A percentile compares a stretch with the other conserved stretches of the same genome.
Conservation (phyloP, 2,329 filamentous ascomycete species). For the Colletotrichum spaethianum region DNA sequence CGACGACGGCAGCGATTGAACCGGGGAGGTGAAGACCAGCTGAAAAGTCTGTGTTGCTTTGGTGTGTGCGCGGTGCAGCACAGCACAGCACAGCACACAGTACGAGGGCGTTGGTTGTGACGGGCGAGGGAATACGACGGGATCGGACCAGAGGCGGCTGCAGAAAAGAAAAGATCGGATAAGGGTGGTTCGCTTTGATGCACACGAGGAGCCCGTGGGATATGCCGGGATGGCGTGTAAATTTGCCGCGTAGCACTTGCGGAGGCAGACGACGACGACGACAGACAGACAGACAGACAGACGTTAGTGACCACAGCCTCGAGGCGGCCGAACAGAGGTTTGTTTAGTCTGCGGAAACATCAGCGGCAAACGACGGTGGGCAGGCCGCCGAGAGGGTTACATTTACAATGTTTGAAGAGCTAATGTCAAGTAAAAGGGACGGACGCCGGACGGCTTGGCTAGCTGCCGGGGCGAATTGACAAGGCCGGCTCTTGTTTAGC, state of each 20-base stretch:
- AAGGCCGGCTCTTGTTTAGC: conserved; percentile 24
- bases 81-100: too few relatives aligned
- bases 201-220: not conserved
- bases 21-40: conserved; percentile 18
- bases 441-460: conserved; percentile 1
- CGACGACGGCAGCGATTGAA: conserved; percentile 28
- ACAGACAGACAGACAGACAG: too few relatives aligned
- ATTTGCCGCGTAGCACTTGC: conserved; percentile 23
- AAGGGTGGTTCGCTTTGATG: not conserved
- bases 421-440: not conserved
- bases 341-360: not conserved
- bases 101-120: too few relatives aligned
- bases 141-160: not conserved
- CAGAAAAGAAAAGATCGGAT: not conserved
- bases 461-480: conserved; percentile 25
- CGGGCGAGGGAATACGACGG: conserved; percentile 7
- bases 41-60: conserved; percentile 25
- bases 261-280: not conserved
- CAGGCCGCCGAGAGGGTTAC: conserved; percentile 2
- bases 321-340: not conserved
- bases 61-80: not conserved
- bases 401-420: not conserved
- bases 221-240: conserved; percentile 17
- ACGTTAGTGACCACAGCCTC: not conserved
- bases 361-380: not conserved